Percentiles rank a stretch among this genome's conserved stretches.
Conservation (phyloP, 441 rosid species). For the California macrophylla region DNA sequence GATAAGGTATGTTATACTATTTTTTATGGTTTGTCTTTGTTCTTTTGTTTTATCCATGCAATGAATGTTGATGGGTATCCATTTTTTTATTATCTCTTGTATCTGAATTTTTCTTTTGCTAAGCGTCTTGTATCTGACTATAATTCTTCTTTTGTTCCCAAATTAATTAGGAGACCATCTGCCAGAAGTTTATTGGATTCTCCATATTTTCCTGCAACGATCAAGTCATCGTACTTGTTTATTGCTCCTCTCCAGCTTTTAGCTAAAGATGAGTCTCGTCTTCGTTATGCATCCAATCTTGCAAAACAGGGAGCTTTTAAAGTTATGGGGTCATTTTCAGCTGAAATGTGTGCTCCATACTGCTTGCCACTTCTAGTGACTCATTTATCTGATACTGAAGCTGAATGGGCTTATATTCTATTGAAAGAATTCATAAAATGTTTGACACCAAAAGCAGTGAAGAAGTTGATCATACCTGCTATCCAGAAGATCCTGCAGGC, state of each 20-base stretch:
- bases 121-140: not conserved
- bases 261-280: conserved; percentile 57
- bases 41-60: not conserved
- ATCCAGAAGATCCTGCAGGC: conserved; percentile 90
- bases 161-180: conserved; percentile 70
- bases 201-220: conserved; percentile 70
- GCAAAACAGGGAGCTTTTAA: conserved; percentile 75
- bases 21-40: not conserved
- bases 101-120: not conserved
- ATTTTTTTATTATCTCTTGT: conserved; percentile 7
- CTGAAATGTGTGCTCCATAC: conserved; percentile 69
- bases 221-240: conserved; percentile 73
- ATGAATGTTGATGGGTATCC: not conserved
- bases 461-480: conserved; percentile 59
- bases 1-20: conserved; percentile 40
- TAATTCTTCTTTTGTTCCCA: conserved; percentile 19
- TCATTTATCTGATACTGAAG: conserved; percentile 53
- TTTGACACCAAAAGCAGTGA: conserved; percentile 57
- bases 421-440: conserved; percentile 70
- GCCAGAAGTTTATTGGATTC: conserved; percentile 72
- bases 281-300: conserved; percentile 73
- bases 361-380: conserved; percentile 63
- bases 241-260: conserved; percentile 75
- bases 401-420: conserved; percentile 73
- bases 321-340: conserved; percentile 75